Percentiles rank a stretch among this genome's conserved stretches.
Evolutionary conservation across 2,329 filamentous ascomycete species (phyloP).

Genomic region (Trichoderma aggressivum): DNA sequence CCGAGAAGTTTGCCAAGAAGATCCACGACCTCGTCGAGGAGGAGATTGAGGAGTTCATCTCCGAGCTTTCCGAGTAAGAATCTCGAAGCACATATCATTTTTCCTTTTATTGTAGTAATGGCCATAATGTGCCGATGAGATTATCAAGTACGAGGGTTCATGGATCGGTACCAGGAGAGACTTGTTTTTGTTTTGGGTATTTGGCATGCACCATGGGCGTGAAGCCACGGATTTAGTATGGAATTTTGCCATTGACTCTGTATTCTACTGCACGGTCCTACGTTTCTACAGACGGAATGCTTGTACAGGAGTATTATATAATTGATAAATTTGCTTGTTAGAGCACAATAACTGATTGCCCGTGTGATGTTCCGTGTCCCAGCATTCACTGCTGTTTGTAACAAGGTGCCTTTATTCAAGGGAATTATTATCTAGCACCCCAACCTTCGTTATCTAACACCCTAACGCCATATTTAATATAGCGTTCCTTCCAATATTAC

Average conservation of each 20-base stretch:
- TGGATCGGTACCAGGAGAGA: slow-evolving; percentile 11
- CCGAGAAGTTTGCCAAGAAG: slow-evolving; percentile 61
- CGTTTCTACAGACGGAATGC: slow-evolving; percentile 15
- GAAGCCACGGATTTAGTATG: slow-evolving; percentile 19
- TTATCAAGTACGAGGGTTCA: slow-evolving; percentile 12
- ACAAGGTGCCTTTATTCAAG: too few relatives aligned
- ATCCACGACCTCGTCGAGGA: slow-evolving; percentile 60
- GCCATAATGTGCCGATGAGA: slow-evolving; percentile 6
- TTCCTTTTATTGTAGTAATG: slow-evolving; percentile 17
- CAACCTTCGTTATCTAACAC: too few relatives aligned
- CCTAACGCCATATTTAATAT: too few relatives aligned
- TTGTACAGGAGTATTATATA: slow-evolving; percentile 18
- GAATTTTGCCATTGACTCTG: slow-evolving; percentile 15
- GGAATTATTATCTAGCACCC: too few relatives aligned
- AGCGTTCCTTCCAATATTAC: too few relatives aligned
- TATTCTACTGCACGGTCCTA: slow-evolving; percentile 10
- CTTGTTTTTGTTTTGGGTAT: slow-evolving; percentile 31
- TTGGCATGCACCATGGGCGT: slow-evolving; percentile 21
- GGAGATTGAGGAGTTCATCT: slow-evolving; percentile 58
- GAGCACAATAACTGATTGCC: neutral
- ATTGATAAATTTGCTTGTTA: slow-evolving; percentile 19
- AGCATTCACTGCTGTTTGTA: neutral
- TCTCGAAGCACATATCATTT: slow-evolving; percentile 25
- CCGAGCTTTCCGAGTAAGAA: slow-evolving; percentile 45
- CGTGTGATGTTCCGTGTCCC: neutral